phyloP scores from a whole-genome alignment of 495 filamentous ascomycete genomes.

The Neurospora sp. region DNA sequence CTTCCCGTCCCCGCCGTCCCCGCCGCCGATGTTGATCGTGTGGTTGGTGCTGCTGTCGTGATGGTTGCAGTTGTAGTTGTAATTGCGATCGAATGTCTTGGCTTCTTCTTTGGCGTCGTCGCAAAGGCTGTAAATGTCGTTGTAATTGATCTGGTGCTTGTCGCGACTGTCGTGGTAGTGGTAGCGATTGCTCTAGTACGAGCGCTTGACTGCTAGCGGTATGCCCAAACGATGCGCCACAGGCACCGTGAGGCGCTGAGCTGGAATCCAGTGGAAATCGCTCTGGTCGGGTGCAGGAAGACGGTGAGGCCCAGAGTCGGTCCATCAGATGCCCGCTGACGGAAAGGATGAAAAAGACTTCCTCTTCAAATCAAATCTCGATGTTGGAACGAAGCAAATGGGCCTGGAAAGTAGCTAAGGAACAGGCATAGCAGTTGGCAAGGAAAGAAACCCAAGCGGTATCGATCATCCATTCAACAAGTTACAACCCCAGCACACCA shows the following conservation, averaged over 20 bases:
- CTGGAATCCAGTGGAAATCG: background rate
- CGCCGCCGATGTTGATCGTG: background rate
- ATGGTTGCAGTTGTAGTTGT: background rate
- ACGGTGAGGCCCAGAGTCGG: background rate
- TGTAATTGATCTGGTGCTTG: background rate
- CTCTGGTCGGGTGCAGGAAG: background rate
- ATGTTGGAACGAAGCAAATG: background rate
- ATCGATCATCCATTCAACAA: background rate
- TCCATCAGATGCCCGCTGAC: background rate
- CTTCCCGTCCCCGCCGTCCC: background rate
- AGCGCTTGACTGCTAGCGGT: background rate
- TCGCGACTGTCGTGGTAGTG: background rate
- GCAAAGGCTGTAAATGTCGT: background rate
- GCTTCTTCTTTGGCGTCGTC: background rate
- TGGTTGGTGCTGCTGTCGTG: background rate
- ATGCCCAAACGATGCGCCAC: background rate
- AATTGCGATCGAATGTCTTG: background rate
- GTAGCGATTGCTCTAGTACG: background rate
- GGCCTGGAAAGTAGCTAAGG: background rate
- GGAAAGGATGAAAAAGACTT: background rate
- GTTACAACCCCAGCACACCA: background rate
- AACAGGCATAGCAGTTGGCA: background rate
- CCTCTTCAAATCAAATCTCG: background rate
- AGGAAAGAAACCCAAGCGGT: background rate
- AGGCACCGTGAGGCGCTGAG: background rate